Base-by-base conservation (phyloP, 78 protist genomes). In the Monosiga brevicollis region DNA sequence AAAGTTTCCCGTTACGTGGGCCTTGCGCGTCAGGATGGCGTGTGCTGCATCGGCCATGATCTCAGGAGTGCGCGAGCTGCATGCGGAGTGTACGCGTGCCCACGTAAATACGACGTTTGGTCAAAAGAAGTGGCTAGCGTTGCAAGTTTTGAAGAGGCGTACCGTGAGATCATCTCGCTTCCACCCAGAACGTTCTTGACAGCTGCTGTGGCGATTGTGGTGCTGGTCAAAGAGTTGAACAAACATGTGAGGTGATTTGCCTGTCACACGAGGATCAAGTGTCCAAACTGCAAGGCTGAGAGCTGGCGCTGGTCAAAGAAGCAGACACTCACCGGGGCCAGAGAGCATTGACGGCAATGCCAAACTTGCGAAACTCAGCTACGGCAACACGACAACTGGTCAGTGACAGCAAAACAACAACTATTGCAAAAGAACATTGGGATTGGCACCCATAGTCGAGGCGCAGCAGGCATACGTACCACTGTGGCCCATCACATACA, bases 311-410 rank as follows among this genome's bases (percentile, higher is more conserved):
- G n/a, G n/a, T n/a, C n/a, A n/a, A n/a, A n/a, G n/a, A n/a, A n/a
- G n/a, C n/a, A n/a, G n/a, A n/a, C n/a, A n/a, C n/a, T 49, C 15
- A 49, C 62, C 83, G 86, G 43, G 95, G 95, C 95, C 95, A 92
- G 10, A 92, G 86, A 38, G 93, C 89, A 83, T 82, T 87, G 82
- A 87, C 74, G 38, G 40, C 83, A 20, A 87, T 36, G 29, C 43
- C 15, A 49, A 49, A 49, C 29, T 6, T 6, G 29, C 62, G 62
- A 15, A 75, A 49, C 15, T 75, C 40, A 6, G 78, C 38, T 75
- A 15, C 11, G 54, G 6, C 40, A 75, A 15, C 40, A 75, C 11
- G 34, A 75, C 54, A 75, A 75, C 38, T 15, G 34, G 40, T 38
- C 26, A 75, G 54, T 22, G 15, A 83, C 84, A 81, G 84, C 83